Evolutionary conservation across 495 filamentous ascomycete species (phyloP).

Genomic region (Alectoria sarmentosa): DNA sequence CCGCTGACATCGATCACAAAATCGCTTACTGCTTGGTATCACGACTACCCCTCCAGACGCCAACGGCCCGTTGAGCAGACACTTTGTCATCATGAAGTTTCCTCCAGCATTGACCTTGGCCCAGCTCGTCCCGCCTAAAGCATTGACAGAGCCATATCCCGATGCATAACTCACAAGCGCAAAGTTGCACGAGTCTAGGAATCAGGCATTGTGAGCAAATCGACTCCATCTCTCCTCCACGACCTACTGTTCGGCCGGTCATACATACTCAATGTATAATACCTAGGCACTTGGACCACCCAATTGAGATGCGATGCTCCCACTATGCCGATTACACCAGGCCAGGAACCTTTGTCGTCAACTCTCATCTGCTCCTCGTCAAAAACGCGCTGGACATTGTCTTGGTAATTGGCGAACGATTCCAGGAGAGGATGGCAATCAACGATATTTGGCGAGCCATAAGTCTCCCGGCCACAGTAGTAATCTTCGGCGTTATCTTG

Average conservation of each 20-base stretch:
- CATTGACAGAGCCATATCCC: neutral
- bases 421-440: slow-evolving; percentile 13
- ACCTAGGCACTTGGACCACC: slow-evolving; percentile 10
- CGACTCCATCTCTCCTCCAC: neutral
- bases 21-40: slow-evolving; percentile 4
- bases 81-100: slow-evolving; percentile 3
- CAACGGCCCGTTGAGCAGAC: neutral
- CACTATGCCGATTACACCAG: neutral
- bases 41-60: slow-evolving; percentile 7
- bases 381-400: slow-evolving; percentile 5
- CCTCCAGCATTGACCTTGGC: slow-evolving; percentile 5
- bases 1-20: neutral
- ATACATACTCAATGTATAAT: slow-evolving; percentile 8
- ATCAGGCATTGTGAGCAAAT: neutral
- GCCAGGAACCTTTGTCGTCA: slow-evolving; percentile 8
- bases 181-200: slow-evolving; percentile 13
- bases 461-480: slow-evolving; percentile 11
- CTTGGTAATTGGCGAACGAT: slow-evolving; percentile 9
- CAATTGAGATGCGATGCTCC: slow-evolving; percentile 1
- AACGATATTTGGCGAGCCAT: slow-evolving; percentile 4
- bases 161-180: slow-evolving; percentile 6
- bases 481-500: neutral
- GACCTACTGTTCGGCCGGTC: neutral
- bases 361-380: slow-evolving; percentile 14
- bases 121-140: slow-evolving; percentile 6